Evolutionary conservation across 345 rosid genomes (phyloP).

Genomic region (Microthlaspi erraticum): DNA sequence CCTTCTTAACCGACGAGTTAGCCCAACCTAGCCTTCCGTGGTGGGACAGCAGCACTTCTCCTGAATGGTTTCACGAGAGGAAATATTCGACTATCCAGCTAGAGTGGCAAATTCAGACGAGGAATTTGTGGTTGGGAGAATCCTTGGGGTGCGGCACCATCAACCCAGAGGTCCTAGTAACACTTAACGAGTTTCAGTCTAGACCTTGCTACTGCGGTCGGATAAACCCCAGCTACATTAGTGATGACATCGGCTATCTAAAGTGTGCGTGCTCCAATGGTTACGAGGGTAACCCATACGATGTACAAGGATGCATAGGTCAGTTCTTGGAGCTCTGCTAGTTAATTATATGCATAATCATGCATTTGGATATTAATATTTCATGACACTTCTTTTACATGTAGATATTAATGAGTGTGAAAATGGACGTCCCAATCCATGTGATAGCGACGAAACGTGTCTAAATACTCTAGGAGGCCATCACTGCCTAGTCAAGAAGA

Average conservation of each 20-base stretch:
- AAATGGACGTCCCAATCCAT: neutral
- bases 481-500: no score
- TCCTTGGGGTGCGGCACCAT: neutral
- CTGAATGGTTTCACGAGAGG: neutral
- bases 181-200: neutral
- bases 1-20: neutral
- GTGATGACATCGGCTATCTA: neutral
- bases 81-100: neutral
- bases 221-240: no score
- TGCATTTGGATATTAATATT: neutral
- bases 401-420: conserved; percentile 7
- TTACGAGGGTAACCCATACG: neutral
- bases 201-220: neutral
- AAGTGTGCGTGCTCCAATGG: neutral
- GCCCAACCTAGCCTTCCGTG: neutral
- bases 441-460: neutral
- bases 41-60: neutral
- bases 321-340: neutral
- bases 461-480: neutral
- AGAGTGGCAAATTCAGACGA: neutral
- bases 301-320: neutral
- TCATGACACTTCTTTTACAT: neutral
- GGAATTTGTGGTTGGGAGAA: neutral
- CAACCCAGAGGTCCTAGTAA: no score
- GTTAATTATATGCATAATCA: no score